Percentiles rank a stretch among this genome's conserved stretches.
These are phyloP conservation scores for Sambucus nigra DNA, from an alignment of 129 eudicot genomes.

Conservation along the genomic window DNA sequence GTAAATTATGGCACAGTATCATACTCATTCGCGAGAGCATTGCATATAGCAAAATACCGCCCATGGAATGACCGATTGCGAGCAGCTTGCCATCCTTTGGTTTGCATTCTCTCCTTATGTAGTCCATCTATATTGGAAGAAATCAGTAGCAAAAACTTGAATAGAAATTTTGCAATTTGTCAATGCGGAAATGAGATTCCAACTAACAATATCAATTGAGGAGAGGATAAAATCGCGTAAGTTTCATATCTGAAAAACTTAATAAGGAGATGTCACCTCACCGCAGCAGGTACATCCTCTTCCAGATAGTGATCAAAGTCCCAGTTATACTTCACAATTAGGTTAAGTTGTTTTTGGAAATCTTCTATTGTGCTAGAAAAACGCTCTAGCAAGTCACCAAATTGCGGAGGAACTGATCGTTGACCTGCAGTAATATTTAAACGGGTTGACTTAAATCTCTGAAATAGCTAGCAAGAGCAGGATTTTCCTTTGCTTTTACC, in stretches of 20 bases:
- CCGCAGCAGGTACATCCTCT: constrained; percentile 76
- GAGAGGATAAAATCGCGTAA: constrained; percentile 6
- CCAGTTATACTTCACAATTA: constrained; percentile 57
- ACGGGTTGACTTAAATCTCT: constrained; percentile 46
- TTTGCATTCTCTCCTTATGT: constrained; percentile 40
- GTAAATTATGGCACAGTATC: background rate
- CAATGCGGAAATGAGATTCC: background rate
- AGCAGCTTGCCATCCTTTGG: constrained; percentile 71
- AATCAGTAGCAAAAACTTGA: background rate
- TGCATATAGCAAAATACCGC: constrained; percentile 72
- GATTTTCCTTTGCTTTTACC: constrained; percentile 29
- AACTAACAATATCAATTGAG: constrained; percentile 1
- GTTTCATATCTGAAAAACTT: background rate
- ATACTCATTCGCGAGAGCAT: constrained; percentile 55
- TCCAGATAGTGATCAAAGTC: constrained; percentile 73
- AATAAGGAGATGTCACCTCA: constrained; percentile 26
- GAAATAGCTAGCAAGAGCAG: constrained; percentile 42
- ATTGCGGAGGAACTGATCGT: constrained; percentile 44
- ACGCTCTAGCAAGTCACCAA: constrained; percentile 35
- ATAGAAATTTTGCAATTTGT: background rate
- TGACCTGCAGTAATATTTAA: constrained; percentile 40
- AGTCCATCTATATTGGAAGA: constrained; percentile 47
- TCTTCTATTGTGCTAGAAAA: constrained; percentile 37
- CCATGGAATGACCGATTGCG: constrained; percentile 88
- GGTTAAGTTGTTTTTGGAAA: constrained; percentile 53